Base-by-base conservation (phyloP, 106 monocot genomes). In the Vanilla planifolia region DNA sequence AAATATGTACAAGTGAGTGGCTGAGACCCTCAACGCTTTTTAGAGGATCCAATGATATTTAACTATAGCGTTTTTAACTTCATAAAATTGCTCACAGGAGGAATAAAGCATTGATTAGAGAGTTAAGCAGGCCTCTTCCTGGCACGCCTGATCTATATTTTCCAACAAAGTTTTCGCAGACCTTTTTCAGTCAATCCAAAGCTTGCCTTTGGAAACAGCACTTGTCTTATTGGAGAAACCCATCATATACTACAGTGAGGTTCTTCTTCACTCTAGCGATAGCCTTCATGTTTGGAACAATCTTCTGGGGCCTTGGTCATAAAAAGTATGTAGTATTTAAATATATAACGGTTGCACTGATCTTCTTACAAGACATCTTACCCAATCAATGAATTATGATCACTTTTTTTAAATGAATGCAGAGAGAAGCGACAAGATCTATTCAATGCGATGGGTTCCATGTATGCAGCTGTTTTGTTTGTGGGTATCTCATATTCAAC, bases 381-480 rank as follows among this genome's bases (percentile, higher is more conserved):
- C n/a, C n/a, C n/a, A n/a, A n/a, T n/a, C n/a, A n/a, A n/a, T n/a
- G n/a, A n/a, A n/a, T n/a, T n/a, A n/a, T n/a, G n/a, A n/a, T n/a
- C n/a, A 24, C 48, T 48, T n/a, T 48, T 4, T 5, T 3, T 22
- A 1, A 16, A 53, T 53, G n/a, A 16, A n/a, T 30, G 16, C 53
- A 53, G 53, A 43, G 17, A 9, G 0, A 72, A 29, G 17, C 58
- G 39, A 13, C 73, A 68, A 43, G 73, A 78, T 43, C 27, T 78
- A 33, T 68, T 78, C 56, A 78, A 73, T 34, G 72, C 78, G n/a
- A 55, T 73, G 63, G 78, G 78, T 9, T 62, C 78, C 14, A 56
- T 78, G 63, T 78, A 78, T 20, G 8, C 45, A 63, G 72, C 78
- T 21, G 67, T 73, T 51, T 37, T 78, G 16, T 78, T 72, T 25